Percentiles rank a stretch among this genome's conserved stretches.
Evolutionary conservation across 768 basidiomycete species (phyloP).

Genomic region (Rhodotorula graminis): DNA sequence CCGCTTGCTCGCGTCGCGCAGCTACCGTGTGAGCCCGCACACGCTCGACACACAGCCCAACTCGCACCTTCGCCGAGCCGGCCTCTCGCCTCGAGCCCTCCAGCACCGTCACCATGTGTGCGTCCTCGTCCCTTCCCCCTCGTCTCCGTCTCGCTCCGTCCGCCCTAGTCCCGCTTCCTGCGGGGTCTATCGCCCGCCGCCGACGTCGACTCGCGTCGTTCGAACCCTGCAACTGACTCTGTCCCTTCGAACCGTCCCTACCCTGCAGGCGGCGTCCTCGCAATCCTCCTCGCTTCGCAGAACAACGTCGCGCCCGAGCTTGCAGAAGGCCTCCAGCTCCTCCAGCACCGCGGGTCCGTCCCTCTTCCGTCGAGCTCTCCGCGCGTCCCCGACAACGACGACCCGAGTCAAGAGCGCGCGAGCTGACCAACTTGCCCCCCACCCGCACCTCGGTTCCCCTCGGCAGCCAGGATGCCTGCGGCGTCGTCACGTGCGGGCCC

Average conservation of each 20-base stretch:
- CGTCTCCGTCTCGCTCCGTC: neutral
- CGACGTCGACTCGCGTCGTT: too few relatives aligned
- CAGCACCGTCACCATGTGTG: neutral
- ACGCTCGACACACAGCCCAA: too few relatives aligned
- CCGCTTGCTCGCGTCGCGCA: too few relatives aligned
- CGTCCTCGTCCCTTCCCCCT: neutral
- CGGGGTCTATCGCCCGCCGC: neutral
- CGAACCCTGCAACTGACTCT: too few relatives aligned
- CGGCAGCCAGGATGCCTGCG: constrained; percentile 79
- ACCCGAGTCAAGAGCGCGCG: too few relatives aligned
- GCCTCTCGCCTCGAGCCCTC: too few relatives aligned
- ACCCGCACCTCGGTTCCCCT: too few relatives aligned
- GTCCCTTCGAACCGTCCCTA: too few relatives aligned
- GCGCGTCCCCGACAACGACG: too few relatives aligned
- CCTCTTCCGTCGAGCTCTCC: too few relatives aligned
- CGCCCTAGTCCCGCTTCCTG: neutral
- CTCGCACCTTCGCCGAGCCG: too few relatives aligned
- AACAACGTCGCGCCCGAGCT: constrained; percentile 39
- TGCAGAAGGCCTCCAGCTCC: constrained; percentile 78
- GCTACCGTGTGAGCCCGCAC: too few relatives aligned
- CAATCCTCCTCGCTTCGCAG: constrained; percentile 40
- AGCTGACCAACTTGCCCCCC: neutral
- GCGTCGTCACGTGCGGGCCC: constrained; percentile 89
- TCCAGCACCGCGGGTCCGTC: constrained; percentile 79
- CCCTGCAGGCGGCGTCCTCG: constrained; percentile 42